Conservation (phyloP, 345 rosid genomes). For the Murraya koenigii region DNA sequence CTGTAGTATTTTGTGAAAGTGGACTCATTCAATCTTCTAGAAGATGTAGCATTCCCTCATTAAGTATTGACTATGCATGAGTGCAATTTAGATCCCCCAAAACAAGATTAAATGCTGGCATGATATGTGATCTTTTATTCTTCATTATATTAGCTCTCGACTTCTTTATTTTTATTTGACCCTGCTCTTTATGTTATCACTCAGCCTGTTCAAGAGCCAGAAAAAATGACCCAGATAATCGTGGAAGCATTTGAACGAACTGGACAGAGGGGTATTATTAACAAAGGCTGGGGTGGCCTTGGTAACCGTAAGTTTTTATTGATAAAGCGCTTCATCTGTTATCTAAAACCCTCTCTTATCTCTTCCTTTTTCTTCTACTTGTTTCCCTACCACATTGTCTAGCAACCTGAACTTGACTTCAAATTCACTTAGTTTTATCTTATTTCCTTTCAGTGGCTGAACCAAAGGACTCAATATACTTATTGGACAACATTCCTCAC, state of each 20-base stretch:
- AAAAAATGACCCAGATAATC: conserved; percentile 78
- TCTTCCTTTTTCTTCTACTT: not conserved
- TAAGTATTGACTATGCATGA: not conserved
- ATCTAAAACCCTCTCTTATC: not conserved
- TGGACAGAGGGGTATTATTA: conserved; percentile 91
- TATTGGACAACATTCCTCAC: conserved; percentile 91
- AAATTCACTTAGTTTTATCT: conserved; percentile 14
- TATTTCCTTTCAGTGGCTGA: conserved; percentile 70
- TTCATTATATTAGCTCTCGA: not conserved
- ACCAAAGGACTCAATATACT: conserved; percentile 76
- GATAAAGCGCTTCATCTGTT: not conserved
- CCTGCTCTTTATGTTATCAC: conserved; percentile 8
- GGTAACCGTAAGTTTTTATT: conserved; percentile 62
- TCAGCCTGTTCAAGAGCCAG: conserved; percentile 92
- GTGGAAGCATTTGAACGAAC: conserved; percentile 75
- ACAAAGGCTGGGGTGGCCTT: conserved; percentile 99
- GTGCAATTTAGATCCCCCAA: not conserved
- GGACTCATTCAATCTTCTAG: not conserved
- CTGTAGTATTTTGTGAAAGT: not conserved
- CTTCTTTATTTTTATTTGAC: not conserved
- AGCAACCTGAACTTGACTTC: not conserved
- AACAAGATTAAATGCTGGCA: not conserved
- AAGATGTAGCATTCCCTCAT: not conserved
- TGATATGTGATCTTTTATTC: not conserved
- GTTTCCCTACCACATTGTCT: not conserved